These are phyloP conservation scores for Mycena sp. DNA, from an alignment of 1,284 basidiomycete genomes.

Conservation along the genomic window DNA sequence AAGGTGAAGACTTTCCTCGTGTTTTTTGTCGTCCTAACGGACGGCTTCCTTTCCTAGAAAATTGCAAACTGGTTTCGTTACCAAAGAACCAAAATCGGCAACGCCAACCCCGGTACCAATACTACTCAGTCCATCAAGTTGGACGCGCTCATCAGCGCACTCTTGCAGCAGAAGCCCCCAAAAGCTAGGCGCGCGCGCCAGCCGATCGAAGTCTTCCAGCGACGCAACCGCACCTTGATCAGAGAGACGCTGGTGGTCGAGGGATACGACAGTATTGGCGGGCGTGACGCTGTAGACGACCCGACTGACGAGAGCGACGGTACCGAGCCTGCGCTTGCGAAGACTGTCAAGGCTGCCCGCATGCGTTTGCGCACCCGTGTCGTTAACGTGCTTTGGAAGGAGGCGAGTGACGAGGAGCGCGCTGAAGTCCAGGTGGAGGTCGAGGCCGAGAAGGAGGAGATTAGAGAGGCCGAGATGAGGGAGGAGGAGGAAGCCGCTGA, in stretches of 20 bases:
- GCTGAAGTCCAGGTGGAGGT: not conserved
- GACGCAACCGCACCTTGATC: not conserved
- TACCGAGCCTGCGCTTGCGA: not conserved
- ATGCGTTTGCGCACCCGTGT: constrained; percentile 3
- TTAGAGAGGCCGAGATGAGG: not conserved
- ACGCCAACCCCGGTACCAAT: too few species aligned
- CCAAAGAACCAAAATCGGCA: too few species aligned
- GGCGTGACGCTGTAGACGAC: not conserved
- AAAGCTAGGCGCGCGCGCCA: constrained; percentile 3
- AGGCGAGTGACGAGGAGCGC: not conserved
- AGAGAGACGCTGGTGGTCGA: not conserved
- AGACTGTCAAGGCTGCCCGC: not conserved
- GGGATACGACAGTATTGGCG: not conserved
- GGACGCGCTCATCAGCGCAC: not conserved
- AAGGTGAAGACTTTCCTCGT: not conserved
- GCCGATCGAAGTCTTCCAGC: constrained; percentile 23
- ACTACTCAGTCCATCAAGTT: too few species aligned
- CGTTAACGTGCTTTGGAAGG: not conserved
- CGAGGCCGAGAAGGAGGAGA: not conserved
- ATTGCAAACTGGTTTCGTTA: too few species aligned
- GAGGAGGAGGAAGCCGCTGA: not conserved
- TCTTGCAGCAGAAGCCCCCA: not conserved
- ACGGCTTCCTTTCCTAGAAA: too few species aligned
- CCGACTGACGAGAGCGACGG: not conserved
- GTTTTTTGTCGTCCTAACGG: too few species aligned